Evolutionary conservation across 1,284 basidiomycete genomes (phyloP).

Genomic region (Ustilago trichophora): DNA sequence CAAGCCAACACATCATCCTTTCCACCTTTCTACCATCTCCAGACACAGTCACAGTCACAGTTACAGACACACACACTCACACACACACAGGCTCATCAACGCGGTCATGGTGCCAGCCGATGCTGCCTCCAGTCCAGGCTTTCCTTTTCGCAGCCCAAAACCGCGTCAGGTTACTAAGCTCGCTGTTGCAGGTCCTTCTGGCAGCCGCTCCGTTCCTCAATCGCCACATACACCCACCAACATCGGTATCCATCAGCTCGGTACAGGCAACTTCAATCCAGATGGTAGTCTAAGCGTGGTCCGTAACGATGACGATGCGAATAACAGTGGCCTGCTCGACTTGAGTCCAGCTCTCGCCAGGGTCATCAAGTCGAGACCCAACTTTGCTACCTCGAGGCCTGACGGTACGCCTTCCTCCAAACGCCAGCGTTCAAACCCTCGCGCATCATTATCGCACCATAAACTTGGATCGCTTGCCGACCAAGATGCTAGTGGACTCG

Average conservation of each 20-base stretch:
- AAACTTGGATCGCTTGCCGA: slow-evolving; percentile 5
- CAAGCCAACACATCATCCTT: too few relatives aligned
- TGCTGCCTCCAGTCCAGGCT: slow-evolving; percentile 22
- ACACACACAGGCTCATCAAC: too few relatives aligned
- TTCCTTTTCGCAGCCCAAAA: slow-evolving; percentile 25
- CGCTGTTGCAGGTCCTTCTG: slow-evolving; percentile 16
- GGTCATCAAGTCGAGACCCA: slow-evolving; percentile 22
- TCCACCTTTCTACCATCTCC: too few relatives aligned
- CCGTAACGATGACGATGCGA: slow-evolving; percentile 61
- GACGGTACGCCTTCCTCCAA: slow-evolving; percentile 18
- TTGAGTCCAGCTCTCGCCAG: slow-evolving; percentile 49
- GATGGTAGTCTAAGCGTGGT: slow-evolving; percentile 64
- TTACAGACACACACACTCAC: neutral
- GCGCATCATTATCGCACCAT: neutral
- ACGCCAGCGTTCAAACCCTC: slow-evolving; percentile 13
- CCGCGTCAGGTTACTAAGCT: slow-evolving; percentile 38
- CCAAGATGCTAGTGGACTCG: neutral
- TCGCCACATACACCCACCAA: slow-evolving; percentile 38
- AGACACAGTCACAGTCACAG: too few relatives aligned
- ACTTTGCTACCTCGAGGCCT: slow-evolving; percentile 3
- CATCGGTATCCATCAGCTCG: slow-evolving; percentile 2
- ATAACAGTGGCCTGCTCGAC: slow-evolving; percentile 61
- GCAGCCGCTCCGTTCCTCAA: slow-evolving; percentile 26
- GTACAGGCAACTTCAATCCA: slow-evolving; percentile 19
- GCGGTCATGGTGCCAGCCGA: slow-evolving; percentile 24